Base-by-base conservation (phyloP, 371 early-diverging fungal species). In the Actinomortierella wolfii region DNA sequence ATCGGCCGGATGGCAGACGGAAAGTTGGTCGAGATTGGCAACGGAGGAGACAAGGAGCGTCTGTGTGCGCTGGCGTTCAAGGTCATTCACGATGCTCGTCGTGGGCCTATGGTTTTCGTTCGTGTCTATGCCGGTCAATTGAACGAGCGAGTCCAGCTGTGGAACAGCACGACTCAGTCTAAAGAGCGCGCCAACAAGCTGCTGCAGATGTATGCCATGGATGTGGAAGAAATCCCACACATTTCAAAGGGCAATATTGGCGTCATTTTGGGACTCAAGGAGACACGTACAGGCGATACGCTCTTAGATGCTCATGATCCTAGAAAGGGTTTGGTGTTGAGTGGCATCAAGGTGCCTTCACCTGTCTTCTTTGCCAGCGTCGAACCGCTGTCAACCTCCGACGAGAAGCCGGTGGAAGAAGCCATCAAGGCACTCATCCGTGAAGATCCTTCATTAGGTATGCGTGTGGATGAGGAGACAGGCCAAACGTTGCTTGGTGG, bases 1-100 rank as follows among this genome's bases (percentile, higher is more conserved):
- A 61, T 90, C 14, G 91, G 83, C 1, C 82, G 78, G 7, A 63
- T 81, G 51, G 65, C 65, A 13, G 68, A 75, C 56, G 57, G 81
- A 51, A 41, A 80, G 68, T 20, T 64, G 48, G 24, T 75, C 54
- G 51, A 60, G 68, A 41, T 71, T 71, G 47, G 79, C 69, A 54
- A 47, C 0, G 54, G 76, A 9, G 70, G 78, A 17, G 83, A 86
- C 23, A 79, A 79, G 20, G 83, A 75, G 1, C 75, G 83, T 9
- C 73, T 95, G 13, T 91, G 88, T 58, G 97, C 96, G 0, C 78
- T 98, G 63, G 98, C 96, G 0, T 97, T 97, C 80, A 98, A 98
- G 59, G 95, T 98, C 0, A 80, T 91, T 0, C 89, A 92, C 51
- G 95, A 97, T 68, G 65, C 83, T 6, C 83, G 86, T 54, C 86